These are phyloP conservation scores for Coemansia sp. DNA, from an alignment of 192 early-diverging fungal genomes.

Conservation along the genomic window DNA sequence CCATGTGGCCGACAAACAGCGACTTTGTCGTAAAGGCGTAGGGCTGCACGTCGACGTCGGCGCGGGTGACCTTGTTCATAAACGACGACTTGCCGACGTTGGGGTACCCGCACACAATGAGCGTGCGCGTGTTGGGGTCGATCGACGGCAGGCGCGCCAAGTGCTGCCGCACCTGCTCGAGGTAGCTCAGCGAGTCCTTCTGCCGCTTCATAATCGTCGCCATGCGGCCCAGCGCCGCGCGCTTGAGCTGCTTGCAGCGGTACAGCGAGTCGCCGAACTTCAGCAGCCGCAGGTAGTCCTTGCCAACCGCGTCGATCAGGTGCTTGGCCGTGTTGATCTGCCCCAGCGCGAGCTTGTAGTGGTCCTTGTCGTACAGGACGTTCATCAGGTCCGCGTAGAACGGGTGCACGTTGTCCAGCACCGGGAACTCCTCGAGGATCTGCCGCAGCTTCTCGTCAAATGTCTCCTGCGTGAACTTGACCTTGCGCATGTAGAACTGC, in stretches of 20 bases:
- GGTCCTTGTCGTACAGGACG: slow-evolving; percentile 99
- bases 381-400: slow-evolving; percentile 99
- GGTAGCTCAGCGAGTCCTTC: slow-evolving; percentile 93
- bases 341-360: slow-evolving; percentile 98
- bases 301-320: slow-evolving; percentile 94
- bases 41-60: slow-evolving; percentile 99
- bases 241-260: slow-evolving; percentile 98
- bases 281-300: slow-evolving; percentile 94
- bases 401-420: slow-evolving; percentile 98
- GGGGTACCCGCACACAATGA: slow-evolving; percentile 99
- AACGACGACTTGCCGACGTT: slow-evolving; percentile 99
- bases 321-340: slow-evolving; percentile 98
- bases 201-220: slow-evolving; percentile 99
- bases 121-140: slow-evolving; percentile 98
- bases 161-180: slow-evolving; percentile 99
- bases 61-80: slow-evolving; percentile 98
- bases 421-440: slow-evolving; percentile 95
- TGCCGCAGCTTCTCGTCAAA: slow-evolving; percentile 96
- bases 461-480: slow-evolving; percentile 96
- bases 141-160: slow-evolving; percentile 97
- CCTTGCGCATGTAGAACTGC: slow-evolving; percentile 99
- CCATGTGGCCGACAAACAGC: slow-evolving; percentile 99
- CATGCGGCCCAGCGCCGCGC: slow-evolving; percentile 99
- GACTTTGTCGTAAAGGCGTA: slow-evolving; percentile 99
- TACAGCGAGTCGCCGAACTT: slow-evolving; percentile 99